A percentile compares a stretch with the other conserved stretches of the same genome.
Conservation (phyloP, 352 stramenopile genomes). For the Pseudoperonospora humuli region DNA sequence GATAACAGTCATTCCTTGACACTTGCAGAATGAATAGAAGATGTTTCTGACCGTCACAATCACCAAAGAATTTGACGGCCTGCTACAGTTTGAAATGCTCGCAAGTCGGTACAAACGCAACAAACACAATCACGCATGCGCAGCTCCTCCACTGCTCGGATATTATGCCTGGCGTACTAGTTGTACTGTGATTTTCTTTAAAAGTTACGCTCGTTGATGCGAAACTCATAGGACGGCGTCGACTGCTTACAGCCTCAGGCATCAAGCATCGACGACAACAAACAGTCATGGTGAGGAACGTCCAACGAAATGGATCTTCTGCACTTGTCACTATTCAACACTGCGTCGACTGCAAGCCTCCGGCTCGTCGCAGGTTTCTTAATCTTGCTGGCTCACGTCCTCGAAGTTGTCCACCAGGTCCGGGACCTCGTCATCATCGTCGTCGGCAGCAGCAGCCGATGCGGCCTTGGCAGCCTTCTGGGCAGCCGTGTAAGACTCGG, state of each 20-base stretch:
- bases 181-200: conserved; percentile 49
- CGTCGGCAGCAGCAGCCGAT: conserved; percentile 49
- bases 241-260: conserved; percentile 4
- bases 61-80: too few relatives aligned
- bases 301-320: too few relatives aligned
- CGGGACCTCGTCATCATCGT: conserved; percentile 95
- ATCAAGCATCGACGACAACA: neutral
- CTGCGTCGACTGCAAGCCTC: conserved; percentile 8
- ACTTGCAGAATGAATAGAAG: conserved; percentile 10
- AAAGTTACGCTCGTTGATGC: conserved; percentile 39
- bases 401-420: conserved; percentile 99
- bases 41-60: conserved; percentile 1
- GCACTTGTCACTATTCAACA: conserved; percentile 1
- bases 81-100: neutral
- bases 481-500: conserved; percentile 78
- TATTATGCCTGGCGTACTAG: conserved; percentile 56
- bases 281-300: neutral
- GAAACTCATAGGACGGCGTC: conserved; percentile 27
- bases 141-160: conserved; percentile 16
- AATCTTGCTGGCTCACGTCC: conserved; percentile 90
- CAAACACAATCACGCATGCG: conserved; percentile 9
- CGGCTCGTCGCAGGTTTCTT: conserved; percentile 24
- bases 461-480: conserved; percentile 74
- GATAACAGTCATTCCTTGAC: conserved; percentile 4
- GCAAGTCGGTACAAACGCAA: conserved; percentile 7